A percentile compares a stretch with the other conserved stretches of the same genome.
Conservation (phyloP, 2,329 filamentous ascomycete species). For the Gnomoniopsis sp. region DNA sequence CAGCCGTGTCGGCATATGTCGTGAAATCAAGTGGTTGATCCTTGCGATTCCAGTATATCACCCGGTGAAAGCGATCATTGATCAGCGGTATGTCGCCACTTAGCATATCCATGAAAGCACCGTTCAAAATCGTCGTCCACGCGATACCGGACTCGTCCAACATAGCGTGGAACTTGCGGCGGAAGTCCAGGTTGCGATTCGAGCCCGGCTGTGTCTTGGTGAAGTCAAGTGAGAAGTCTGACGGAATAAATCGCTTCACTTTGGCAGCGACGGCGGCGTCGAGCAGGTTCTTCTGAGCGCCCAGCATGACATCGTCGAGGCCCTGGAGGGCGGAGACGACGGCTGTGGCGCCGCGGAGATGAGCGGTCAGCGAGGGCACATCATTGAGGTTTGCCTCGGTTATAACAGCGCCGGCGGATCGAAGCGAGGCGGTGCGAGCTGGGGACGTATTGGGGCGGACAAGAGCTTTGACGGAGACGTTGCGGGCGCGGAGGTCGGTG, state of each 20-base stretch:
- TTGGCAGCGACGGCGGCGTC: slow-evolving; percentile 57
- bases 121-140: slow-evolving; percentile 20
- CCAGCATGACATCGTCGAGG: slow-evolving; percentile 20
- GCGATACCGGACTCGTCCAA: slow-evolving; percentile 17
- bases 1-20: slow-evolving; percentile 19
- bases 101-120: slow-evolving; percentile 19
- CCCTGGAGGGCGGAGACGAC: slow-evolving; percentile 17
- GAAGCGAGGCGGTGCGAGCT: slow-evolving; percentile 6
- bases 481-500: slow-evolving; percentile 10
- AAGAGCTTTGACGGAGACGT: slow-evolving; percentile 18
- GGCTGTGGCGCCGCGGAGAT: slow-evolving; percentile 7
- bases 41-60: slow-evolving; percentile 15
- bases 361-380: slow-evolving; percentile 9
- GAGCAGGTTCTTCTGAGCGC: slow-evolving; percentile 47
- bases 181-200: slow-evolving; percentile 21
- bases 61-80: slow-evolving; percentile 6
- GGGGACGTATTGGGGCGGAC: slow-evolving; percentile 17
- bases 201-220: slow-evolving; percentile 19
- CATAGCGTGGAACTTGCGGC: slow-evolving; percentile 17
- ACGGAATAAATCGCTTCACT: slow-evolving; percentile 59
- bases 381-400: slow-evolving; percentile 15
- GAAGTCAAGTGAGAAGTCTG: slow-evolving; percentile 43
- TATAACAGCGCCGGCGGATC: slow-evolving; percentile 11
- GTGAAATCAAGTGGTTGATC: slow-evolving; percentile 19
- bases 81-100: slow-evolving; percentile 8